Evolutionary conservation across 176 grass and related monocot species (phyloP), one percentile per base, ranked within the genome.

Genomic region (Juncus effusus): DNA sequence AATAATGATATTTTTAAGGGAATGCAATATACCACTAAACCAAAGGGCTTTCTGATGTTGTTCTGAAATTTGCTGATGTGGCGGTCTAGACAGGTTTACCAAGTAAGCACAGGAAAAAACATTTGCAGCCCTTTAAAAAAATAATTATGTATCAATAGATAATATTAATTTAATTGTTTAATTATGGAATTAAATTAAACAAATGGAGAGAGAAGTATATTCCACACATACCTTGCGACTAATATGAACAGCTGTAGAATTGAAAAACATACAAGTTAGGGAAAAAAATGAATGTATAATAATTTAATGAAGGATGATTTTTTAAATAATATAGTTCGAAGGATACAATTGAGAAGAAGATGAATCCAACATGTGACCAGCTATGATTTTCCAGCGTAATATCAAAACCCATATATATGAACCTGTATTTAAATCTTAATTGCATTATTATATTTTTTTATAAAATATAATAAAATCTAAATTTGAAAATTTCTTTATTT

Each of bases 341-440:
- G 93, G 85, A 97, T 97, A 97, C 93, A 73, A 97, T 86, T 73
- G 88, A 92, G 75, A 97, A 97, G 84, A 97, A 92, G 72, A 92
- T 97, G 68, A 92, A 97, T 38, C 88, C 88, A 66, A 92, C 59
- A 57, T 92, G 93, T 51, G 92, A 88, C 93, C 88, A 97, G 64
- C 88, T 97, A 78, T 97, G 85, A 47, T 71, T 73, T 74, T 92
- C 82, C 58, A 97, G 85, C 16, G 85, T 85, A 81, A 97, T 97
- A 83, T 97, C 80, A 57, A 97, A 89, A 49, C 93, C 93, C 93
- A 97, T 97, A 52, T 96, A 96, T 83, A 96, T 96, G 67, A 96
- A 96, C 70, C 87, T 96, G 84, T 66, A 80, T 42, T 19, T 12
- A 80, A 73, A 74, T 50, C 45, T 36, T 12, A 39, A 53, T 67